Percentiles rank a stretch among this genome's conserved stretches.
These are phyloP conservation scores for Moesziomyces aphidis DNA, from an alignment of 1,284 basidiomycete species.

Conservation along the genomic window DNA sequence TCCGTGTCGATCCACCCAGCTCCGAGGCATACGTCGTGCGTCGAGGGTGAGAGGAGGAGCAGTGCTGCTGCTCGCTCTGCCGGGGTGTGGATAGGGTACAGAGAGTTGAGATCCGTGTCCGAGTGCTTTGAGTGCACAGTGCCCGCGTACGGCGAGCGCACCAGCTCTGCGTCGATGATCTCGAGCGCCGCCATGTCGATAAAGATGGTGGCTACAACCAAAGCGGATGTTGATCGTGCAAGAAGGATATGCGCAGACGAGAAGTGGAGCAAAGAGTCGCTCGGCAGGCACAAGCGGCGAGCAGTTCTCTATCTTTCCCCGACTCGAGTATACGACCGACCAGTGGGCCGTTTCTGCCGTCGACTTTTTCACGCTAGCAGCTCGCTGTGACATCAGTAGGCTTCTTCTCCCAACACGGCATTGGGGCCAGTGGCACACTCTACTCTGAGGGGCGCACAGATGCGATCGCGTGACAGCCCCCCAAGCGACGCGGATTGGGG, in stretches of 20 bases:
- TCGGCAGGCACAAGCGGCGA: too few relatives aligned
- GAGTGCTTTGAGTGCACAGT: neutral
- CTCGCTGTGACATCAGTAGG: too few relatives aligned
- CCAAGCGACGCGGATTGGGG: too few relatives aligned
- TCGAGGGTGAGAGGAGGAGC: conserved; percentile 29
- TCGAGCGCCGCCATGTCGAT: conserved; percentile 34
- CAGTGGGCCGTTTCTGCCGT: too few relatives aligned
- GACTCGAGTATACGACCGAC: too few relatives aligned
- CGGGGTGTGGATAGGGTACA: conserved; percentile 20
- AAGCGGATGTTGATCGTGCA: neutral
- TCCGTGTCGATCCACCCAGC: conserved; percentile 42
- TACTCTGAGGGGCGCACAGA: too few relatives aligned
- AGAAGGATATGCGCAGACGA: too few relatives aligned
- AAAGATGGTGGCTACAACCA: neutral
- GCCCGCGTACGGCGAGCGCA: conserved; percentile 1
- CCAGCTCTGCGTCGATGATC: conserved; percentile 43
- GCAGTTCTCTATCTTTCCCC: too few relatives aligned
- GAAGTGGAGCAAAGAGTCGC: too few relatives aligned
- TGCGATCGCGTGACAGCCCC: neutral
- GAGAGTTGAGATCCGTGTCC: neutral
- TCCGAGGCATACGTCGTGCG: conserved; percentile 46
- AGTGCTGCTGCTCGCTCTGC: conserved; percentile 38
- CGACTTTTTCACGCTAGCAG: too few relatives aligned
- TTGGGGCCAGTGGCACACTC: too few relatives aligned
- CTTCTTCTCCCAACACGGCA: too few relatives aligned